phyloP scores from a whole-genome alignment of 106 monocot species.

The Phalaenopsis aphrodite region DNA sequence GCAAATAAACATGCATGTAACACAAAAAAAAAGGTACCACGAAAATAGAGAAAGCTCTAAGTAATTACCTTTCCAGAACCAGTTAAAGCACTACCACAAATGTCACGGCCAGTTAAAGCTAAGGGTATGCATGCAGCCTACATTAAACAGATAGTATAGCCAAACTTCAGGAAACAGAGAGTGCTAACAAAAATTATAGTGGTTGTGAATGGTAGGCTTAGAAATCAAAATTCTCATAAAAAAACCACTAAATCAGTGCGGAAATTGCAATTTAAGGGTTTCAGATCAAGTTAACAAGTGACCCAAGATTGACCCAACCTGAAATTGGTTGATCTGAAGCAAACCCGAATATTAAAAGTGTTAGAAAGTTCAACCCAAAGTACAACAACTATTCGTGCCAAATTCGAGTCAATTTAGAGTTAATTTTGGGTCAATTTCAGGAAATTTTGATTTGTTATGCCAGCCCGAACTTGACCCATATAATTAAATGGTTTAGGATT shows the following conservation, averaged over 20 bases:
- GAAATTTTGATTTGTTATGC: too few relatives aligned
- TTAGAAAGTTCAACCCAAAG: too few relatives aligned
- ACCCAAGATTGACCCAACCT: too few relatives aligned
- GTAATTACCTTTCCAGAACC: conserved; percentile 90
- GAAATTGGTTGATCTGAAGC: too few relatives aligned
- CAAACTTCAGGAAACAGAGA: background rate
- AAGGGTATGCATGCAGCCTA: conserved; percentile 97
- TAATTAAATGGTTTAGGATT: too few relatives aligned
- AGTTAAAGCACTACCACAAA: conserved; percentile 96
- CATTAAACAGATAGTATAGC: conserved; percentile 5
- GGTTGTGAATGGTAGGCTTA: background rate
- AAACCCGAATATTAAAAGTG: too few relatives aligned
- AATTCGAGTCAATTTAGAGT: too few relatives aligned
- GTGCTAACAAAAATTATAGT: background rate
- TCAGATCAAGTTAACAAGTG: too few relatives aligned
- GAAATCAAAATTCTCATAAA: background rate
- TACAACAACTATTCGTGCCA: too few relatives aligned
- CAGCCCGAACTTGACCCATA: too few relatives aligned
- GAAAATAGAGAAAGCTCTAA: background rate
- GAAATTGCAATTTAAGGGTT: too few relatives aligned
- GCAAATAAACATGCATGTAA: background rate
- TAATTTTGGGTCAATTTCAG: too few relatives aligned
- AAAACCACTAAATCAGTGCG: background rate
- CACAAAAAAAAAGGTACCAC: background rate
- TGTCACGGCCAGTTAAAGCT: conserved; percentile 88